These are phyloP conservation scores for Wickerhamomyces queroliae DNA, from an alignment of 805 yeast species.

Conservation along the genomic window DNA sequence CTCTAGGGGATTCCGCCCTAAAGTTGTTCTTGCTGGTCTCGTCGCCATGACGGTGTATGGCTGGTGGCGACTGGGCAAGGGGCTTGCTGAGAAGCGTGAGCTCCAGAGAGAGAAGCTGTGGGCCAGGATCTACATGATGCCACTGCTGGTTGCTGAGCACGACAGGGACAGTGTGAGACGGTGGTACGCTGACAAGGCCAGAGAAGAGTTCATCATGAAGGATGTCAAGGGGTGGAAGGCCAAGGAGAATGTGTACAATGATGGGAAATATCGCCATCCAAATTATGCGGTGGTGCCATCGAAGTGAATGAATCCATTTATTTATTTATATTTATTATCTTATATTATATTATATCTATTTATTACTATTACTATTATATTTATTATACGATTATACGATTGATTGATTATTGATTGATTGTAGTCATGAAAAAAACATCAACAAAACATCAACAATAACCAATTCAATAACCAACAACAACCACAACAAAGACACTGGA, in stretches of 20 bases:
- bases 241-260: slow-evolving; percentile 39
- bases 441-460: background rate
- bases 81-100: slow-evolving; percentile 73
- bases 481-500: background rate
- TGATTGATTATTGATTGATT: slow-evolving; percentile 5
- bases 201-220: slow-evolving; percentile 66
- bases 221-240: slow-evolving; percentile 60
- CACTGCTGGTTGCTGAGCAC: slow-evolving; percentile 74
- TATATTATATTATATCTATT: background rate
- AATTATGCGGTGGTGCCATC: slow-evolving; percentile 23
- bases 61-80: slow-evolving; percentile 57
- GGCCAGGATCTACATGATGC: slow-evolving; percentile 69
- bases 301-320: background rate
- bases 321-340: slow-evolving; percentile 1
- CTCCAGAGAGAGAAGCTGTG: slow-evolving; percentile 69
- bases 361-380: background rate
- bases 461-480: background rate
- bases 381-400: slow-evolving; percentile 5
- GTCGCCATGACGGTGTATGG: slow-evolving; percentile 66
- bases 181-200: slow-evolving; percentile 52
- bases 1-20: slow-evolving; percentile 77
- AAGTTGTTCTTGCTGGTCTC: slow-evolving; percentile 60
- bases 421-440: background rate
- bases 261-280: slow-evolving; percentile 31
- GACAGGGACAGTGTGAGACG: slow-evolving; percentile 77